Base-by-base conservation (phyloP, 768 basidiomycete species). In the Cystofilobasidium ferigula region DNA sequence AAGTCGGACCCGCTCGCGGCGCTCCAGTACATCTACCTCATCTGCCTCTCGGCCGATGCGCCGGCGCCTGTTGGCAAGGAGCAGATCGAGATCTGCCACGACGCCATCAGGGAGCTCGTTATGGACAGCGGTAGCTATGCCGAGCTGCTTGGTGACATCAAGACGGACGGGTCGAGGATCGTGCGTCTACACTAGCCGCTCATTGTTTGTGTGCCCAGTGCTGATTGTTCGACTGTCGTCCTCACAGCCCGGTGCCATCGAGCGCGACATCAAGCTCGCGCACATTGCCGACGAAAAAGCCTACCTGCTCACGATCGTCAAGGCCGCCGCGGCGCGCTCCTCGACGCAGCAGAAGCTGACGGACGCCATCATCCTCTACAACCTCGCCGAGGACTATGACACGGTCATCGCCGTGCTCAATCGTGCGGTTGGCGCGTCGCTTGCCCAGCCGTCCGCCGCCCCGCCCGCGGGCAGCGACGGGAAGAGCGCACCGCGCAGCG, bases 281-380 rank as follows among this genome's bases (percentile, higher is more conserved):
- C 85, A 85, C 32, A 81, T 98, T 12, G 75, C 72, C 40, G 82
- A 85, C 70, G 78, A 78, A 59, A 78, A 81, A 32, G 82, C 86
- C 57, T 92, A 87, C 78, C 85, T 91, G 66, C 84, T 85, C 30
- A 80, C 87, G 28, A 88, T 99, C 63, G 86, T 97, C 58, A 78
- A 86, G 67, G 83, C 83, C 8, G 89, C 93, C 0, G 94, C 94
- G 0, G 81, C 81, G 35, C 81, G 88, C 69, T 86, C 87, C 1
- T 85, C 89, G 72, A 82, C 86, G 62, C 91, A 91, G 72, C 85
- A 89, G 72, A 86, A 88, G 36, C 74, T 88, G 43, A 81, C 86
- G 1, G 91, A 97, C 74, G 91, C 92, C 3, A 91, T 98, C 78
- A 90, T 92, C 74, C 79, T 99, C 51, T 97, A 91, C 78, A 93